A percentile compares a stretch with the other conserved stretches of the same genome.
phyloP scores from a whole-genome alignment of 305 asterid genomes.

The Plantago coronopus region DNA sequence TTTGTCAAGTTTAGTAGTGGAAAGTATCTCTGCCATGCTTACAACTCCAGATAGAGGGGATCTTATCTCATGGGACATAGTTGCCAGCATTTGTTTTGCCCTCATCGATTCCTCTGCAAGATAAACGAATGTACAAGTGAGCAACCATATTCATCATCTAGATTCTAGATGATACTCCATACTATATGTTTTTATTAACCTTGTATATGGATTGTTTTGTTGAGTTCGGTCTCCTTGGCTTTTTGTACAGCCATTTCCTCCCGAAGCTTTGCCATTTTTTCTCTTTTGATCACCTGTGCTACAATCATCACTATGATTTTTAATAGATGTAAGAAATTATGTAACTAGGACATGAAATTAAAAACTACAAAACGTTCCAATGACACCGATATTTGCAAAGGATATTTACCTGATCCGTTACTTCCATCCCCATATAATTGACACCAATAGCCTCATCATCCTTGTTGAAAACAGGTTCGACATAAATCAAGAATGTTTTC shows the following conservation, averaged over 20 bases:
- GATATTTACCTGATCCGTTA: constrained; percentile 68
- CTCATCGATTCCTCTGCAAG: constrained; percentile 90
- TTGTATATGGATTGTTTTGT: constrained; percentile 85
- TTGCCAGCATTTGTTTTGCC: constrained; percentile 93
- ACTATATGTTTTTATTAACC: constrained; percentile 33
- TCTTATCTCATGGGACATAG: constrained; percentile 96
- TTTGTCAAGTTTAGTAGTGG: constrained; percentile 70
- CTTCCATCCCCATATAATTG: constrained; percentile 95
- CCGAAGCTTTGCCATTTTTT: constrained; percentile 76
- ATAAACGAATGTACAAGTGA: constrained; percentile 3
- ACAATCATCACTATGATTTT: background rate
- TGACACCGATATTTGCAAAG: background rate
- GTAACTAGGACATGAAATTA: no score
- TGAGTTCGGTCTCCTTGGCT: constrained; percentile 91
- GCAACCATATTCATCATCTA: constrained; percentile 7
- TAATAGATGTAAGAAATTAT: background rate
- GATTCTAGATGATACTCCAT: background rate
- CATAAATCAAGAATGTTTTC: constrained; percentile 63
- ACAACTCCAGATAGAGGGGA: constrained; percentile 92
- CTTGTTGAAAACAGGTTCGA: constrained; percentile 77
- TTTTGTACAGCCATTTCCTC: constrained; percentile 90
- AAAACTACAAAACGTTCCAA: background rate
- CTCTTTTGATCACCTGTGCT: constrained; percentile 67
- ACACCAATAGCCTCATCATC: constrained; percentile 80
- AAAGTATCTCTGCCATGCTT: constrained; percentile 89